Evolutionary conservation across 306 rosid species (phyloP).

Genomic region (Dryas drummondii): DNA sequence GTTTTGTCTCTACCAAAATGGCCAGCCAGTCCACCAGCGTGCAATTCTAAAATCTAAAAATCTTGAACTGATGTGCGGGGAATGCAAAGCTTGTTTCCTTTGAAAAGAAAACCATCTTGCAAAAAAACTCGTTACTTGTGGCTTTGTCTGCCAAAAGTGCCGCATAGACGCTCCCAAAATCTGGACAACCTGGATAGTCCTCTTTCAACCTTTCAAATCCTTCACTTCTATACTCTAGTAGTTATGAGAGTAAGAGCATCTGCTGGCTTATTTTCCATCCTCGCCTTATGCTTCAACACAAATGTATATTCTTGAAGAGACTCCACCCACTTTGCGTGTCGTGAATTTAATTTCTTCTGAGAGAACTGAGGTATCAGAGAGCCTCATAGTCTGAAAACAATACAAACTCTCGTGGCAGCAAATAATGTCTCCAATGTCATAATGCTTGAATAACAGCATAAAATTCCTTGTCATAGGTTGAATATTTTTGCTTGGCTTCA

Average conservation of each 20-base stretch:
- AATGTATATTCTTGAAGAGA: background rate
- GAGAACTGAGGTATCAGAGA: background rate
- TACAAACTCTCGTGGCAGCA: background rate
- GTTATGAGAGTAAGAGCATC: background rate
- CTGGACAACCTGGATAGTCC: background rate
- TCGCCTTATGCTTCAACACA: background rate
- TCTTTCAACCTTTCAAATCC: background rate
- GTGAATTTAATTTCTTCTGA: background rate
- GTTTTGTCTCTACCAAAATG: constrained; percentile 1
- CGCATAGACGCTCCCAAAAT: background rate
- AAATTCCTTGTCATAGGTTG: background rate
- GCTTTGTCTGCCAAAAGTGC: background rate
- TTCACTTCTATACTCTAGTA: background rate
- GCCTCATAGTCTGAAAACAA: background rate
- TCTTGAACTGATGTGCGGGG: background rate
- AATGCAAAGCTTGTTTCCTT: background rate
- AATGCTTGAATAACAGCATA: background rate
- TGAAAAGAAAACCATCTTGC: background rate
- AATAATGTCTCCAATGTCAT: background rate
- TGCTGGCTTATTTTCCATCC: background rate
- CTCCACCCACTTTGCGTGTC: background rate
- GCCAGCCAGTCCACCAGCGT: background rate
- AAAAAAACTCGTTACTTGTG: background rate
- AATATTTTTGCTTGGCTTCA: constrained; percentile 6
- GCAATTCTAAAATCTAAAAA: background rate